Conservation (phyloP, 495 filamentous ascomycete genomes). For the Neurospora sp. region DNA sequence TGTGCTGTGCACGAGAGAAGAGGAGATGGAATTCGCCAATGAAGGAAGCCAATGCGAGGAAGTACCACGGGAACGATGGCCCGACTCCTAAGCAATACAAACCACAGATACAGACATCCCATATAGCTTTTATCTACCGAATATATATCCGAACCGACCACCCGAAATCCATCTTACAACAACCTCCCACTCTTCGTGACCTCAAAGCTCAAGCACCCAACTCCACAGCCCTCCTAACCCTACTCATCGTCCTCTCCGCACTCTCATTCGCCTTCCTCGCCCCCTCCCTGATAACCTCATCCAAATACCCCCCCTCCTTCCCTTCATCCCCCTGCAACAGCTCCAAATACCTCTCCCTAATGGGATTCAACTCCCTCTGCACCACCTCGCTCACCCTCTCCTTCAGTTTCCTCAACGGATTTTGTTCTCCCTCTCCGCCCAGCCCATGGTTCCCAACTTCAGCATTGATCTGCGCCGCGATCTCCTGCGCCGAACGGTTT, state of each 20-base stretch:
- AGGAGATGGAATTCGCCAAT: background rate
- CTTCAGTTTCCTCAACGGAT: constrained; percentile 60
- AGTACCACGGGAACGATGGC: background rate
- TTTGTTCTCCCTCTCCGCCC: constrained; percentile 9
- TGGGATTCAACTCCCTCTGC: constrained; percentile 37
- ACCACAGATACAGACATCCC: background rate
- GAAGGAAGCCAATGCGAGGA: background rate
- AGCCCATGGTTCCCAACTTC: background rate
- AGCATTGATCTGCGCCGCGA: constrained; percentile 41
- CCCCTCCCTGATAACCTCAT: constrained; percentile 50
- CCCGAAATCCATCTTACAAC: background rate
- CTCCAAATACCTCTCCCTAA: constrained; percentile 52
- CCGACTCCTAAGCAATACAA: background rate
- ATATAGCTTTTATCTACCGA: background rate
- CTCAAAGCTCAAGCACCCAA: constrained; percentile 22
- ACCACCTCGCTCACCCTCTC: constrained; percentile 46
- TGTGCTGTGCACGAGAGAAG: background rate
- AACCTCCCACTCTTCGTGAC: background rate
- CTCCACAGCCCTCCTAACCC: constrained; percentile 54
- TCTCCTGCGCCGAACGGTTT: constrained; percentile 35
- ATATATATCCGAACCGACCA: too few species aligned
- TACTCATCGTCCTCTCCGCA: constrained; percentile 56
- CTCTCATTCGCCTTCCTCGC: constrained; percentile 48
- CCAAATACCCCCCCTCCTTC: constrained; percentile 34
- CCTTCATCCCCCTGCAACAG: constrained; percentile 37